phyloP scores from a whole-genome alignment of 495 filamentous ascomycete species.

The Aspergillus homomorphus region DNA sequence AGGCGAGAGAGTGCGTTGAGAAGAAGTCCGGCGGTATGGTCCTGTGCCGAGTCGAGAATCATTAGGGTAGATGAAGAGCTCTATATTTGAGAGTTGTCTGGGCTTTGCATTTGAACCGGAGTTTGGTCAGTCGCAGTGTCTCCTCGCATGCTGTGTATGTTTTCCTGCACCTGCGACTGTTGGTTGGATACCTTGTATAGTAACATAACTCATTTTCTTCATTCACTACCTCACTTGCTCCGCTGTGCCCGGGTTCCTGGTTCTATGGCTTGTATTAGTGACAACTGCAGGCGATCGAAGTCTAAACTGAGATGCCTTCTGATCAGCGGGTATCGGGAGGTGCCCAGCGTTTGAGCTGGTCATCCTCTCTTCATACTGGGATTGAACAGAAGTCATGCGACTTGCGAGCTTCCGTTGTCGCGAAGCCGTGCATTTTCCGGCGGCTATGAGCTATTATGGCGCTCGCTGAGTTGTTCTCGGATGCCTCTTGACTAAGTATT shows the following conservation, averaged over 20 bases:
- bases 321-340: not conserved
- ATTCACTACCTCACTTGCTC: conserved; percentile 15
- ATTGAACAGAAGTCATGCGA: not conserved
- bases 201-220: conserved; percentile 26
- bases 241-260: not conserved
- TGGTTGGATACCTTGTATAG: conserved; percentile 41
- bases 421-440: not conserved
- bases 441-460: not conserved
- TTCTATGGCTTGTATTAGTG: not conserved
- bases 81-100: conserved; percentile 10
- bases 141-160: conserved; percentile 31
- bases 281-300: not conserved
- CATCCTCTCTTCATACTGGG: not conserved
- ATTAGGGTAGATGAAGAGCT: conserved; percentile 16
- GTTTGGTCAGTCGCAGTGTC: conserved; percentile 43
- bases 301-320: not conserved
- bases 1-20: conserved; percentile 82
- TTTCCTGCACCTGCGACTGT: conserved; percentile 31
- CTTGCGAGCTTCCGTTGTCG: not conserved
- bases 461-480: not conserved
- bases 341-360: not conserved
- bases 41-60: conserved; percentile 63
- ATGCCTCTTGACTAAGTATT: not conserved
- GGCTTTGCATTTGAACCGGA: conserved; percentile 44
- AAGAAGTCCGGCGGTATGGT: conserved; percentile 81